Evolutionary conservation across 129 eudicot genomes (phyloP).

Genomic region (Chrysanthemum makinoi): DNA sequence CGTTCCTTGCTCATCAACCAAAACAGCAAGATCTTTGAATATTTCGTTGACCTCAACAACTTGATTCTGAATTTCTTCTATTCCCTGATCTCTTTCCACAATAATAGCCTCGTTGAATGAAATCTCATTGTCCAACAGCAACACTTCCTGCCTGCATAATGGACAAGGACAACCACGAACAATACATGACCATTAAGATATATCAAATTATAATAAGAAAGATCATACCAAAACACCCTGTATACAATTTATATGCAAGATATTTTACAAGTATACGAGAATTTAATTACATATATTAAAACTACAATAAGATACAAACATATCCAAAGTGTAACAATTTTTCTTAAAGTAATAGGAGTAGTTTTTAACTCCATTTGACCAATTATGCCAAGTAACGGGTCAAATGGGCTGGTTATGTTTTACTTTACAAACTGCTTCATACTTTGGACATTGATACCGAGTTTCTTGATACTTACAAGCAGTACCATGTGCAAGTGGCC

Average conservation of each 20-base stretch:
- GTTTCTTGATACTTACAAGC: neutral
- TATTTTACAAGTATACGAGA: neutral
- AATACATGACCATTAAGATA: neutral
- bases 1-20: constrained; percentile 87
- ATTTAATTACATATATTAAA: neutral
- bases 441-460: neutral
- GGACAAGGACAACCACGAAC: neutral
- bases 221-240: neutral
- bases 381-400: neutral
- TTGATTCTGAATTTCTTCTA: constrained; percentile 61
- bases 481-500: constrained; percentile 1
- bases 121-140: constrained; percentile 72
- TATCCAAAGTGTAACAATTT: neutral
- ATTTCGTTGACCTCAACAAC: constrained; percentile 70
- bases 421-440: neutral
- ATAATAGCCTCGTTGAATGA: constrained; percentile 75
- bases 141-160: constrained; percentile 61
- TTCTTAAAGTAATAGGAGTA: too few species aligned
- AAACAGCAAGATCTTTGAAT: constrained; percentile 64
- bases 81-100: constrained; percentile 79
- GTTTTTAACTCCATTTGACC: too few species aligned
- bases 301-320: neutral
- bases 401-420: neutral
- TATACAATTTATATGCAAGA: neutral
- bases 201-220: neutral